Conservation (phyloP, 352 stramenopile species). For the Peronospora belbahrii region DNA sequence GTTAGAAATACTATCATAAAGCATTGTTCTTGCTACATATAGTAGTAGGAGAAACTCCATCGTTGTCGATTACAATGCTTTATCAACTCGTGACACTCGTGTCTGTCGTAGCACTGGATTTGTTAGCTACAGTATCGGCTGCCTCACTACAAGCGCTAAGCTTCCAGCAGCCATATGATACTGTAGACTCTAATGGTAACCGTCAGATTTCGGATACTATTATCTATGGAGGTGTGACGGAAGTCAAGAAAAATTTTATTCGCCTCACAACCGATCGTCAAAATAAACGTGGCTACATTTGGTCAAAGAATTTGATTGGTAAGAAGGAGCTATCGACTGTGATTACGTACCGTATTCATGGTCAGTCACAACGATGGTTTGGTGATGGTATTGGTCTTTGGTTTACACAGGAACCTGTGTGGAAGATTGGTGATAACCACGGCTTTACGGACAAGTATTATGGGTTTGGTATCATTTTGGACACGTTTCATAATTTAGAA, state of each 20-base stretch:
- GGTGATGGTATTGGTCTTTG: constrained; percentile 69
- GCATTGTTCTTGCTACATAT: no score
- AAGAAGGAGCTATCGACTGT: constrained; percentile 47
- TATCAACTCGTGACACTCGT: constrained; percentile 20
- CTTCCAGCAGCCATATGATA: constrained; percentile 62
- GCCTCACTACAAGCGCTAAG: constrained; percentile 29
- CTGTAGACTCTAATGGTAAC: constrained; percentile 40
- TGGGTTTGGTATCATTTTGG: constrained; percentile 63
- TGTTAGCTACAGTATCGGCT: constrained; percentile 13
- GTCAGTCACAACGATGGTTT: constrained; percentile 72
- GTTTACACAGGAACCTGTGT: constrained; percentile 51
- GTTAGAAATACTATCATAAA: no score
- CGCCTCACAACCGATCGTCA: constrained; percentile 72
- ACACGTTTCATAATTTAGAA: constrained; percentile 78
- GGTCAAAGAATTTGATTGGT: constrained; percentile 41
- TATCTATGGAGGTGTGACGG: constrained; percentile 43
- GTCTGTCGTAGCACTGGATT: constrained; percentile 18
- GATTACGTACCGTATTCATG: constrained; percentile 72
- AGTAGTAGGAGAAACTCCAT: no score
- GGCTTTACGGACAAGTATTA: constrained; percentile 66
- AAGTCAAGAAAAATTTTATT: constrained; percentile 81
- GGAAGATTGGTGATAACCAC: constrained; percentile 62
- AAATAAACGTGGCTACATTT: constrained; percentile 73
- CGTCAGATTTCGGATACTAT: constrained; percentile 57
- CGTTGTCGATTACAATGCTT: no score